A percentile compares a stretch with the other conserved stretches of the same genome.
Evolutionary conservation across 129 eudicot genomes (phyloP).

Genomic region (Chrysanthemum seticuspe): DNA sequence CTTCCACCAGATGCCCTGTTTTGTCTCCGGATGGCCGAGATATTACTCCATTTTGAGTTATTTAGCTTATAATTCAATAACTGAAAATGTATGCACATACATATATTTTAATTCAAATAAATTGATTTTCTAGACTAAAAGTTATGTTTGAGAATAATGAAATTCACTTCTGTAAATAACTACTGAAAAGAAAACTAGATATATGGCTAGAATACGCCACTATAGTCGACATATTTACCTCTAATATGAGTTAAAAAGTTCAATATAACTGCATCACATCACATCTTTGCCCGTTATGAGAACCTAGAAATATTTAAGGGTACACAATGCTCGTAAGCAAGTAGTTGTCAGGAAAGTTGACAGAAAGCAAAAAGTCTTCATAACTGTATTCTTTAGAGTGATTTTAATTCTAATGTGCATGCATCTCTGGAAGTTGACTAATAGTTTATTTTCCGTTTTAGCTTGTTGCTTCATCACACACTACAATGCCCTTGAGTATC

Average conservation of each 20-base stretch:
- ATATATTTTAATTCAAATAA: too few species aligned
- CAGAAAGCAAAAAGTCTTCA: not conserved
- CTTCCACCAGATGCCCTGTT: not conserved
- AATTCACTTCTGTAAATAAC: not conserved
- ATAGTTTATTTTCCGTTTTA: constrained; percentile 17
- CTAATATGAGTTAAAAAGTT: not conserved
- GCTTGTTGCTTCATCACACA: constrained; percentile 66
- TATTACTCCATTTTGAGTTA: not conserved
- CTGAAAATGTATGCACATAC: not conserved
- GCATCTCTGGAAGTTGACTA: constrained; percentile 14
- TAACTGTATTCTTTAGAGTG: not conserved
- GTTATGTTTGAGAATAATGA: too few species aligned
- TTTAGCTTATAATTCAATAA: not conserved
- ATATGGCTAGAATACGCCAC: not conserved
- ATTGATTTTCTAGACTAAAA: too few species aligned
- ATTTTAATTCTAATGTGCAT: constrained; percentile 1
- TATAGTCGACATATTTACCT: not conserved
- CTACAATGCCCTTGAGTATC: constrained; percentile 62
- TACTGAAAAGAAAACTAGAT: not conserved
- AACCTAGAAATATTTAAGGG: not conserved
- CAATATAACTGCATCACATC: not conserved
- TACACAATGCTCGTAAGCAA: not conserved
- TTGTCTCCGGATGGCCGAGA: not conserved
- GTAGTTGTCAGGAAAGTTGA: not conserved
- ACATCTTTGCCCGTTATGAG: not conserved